These are phyloP conservation scores for Tolypocladium ovalisporum DNA, from an alignment of 2,329 filamentous ascomycete species.

Conservation along the genomic window DNA sequence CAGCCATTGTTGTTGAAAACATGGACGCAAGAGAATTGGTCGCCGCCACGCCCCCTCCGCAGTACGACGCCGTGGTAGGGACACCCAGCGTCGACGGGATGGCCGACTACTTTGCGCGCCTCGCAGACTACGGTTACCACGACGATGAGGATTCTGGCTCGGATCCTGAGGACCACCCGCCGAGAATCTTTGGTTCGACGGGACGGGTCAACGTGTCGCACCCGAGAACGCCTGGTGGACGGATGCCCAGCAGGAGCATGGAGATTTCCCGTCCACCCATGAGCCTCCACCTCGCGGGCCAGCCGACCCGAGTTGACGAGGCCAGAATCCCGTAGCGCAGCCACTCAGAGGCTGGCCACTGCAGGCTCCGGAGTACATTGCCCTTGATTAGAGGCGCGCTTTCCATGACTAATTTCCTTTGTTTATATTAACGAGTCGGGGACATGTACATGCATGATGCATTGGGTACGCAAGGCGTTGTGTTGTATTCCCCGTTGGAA, in stretches of 20 bases:
- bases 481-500: not conserved
- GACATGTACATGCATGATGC: not conserved
- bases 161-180: conserved; percentile 30
- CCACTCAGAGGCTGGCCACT: not conserved
- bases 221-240: conserved; percentile 41
- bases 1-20: conserved; percentile 14
- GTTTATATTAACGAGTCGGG: not conserved
- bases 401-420: not conserved
- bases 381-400: not conserved
- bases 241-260: conserved; percentile 44
- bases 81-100: conserved; percentile 56
- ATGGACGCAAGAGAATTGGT: conserved; percentile 9
- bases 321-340: not conserved
- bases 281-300: not conserved
- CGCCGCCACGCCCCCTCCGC: conserved; percentile 69
- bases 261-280: conserved; percentile 35
- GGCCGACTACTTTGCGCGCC: conserved; percentile 76
- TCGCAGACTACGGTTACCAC: conserved; percentile 57
- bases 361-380: not conserved
- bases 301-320: not conserved
- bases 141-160: conserved; percentile 28
- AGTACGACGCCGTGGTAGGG: conserved; percentile 71
- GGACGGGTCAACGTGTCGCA: conserved; percentile 48
- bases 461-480: not conserved
- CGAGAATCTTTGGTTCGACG: conserved; percentile 36